Base-by-base conservation (phyloP, 768 basidiomycete genomes). In the Leccinum subgranulosum region DNA sequence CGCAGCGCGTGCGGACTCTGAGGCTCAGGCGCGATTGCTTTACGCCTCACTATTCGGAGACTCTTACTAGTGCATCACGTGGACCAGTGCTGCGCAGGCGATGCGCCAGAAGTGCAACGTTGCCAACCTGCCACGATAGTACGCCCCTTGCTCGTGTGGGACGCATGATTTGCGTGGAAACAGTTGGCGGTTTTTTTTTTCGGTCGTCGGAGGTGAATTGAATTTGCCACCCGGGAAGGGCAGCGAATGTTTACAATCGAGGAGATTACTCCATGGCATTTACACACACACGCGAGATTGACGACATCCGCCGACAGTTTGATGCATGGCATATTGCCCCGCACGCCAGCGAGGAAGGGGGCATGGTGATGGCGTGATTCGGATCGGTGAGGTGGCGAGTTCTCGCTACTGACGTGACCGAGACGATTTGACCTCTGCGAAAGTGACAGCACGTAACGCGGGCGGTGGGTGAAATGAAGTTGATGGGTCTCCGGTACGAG, bases 331-430 rank as follows among this genome's bases (percentile, higher is more conserved):
- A 3, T 23, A 3, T n/a, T 31, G 49, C 28, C 27, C 28, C 49
- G 49, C 49, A 33, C 49, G 49, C 49, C 31, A 33, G 29, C 48
- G 2, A 7, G 25, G 25, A 50, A 23, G n/a, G 49, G 17, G 19
- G 49, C 19, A 15, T 21, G 21, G 25, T 46, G 51, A 53, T 59
- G 61, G 62, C 57, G 60, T 62, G 62, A 59, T 54, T 25, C n/a
- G 58, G 28, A 7, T 50, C 1, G 21, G 21, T 49, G 48, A 49
- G 48, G 17, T 48, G 47, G 47, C 49, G 49, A n/a, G 55, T 36
- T 36, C 36, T 36, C 36, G 36, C 14, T 17, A 39, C 36, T 28
- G 48, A 28, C 48, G 29, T 29, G 29, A 29, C 29, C 29, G 29
- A 29, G 29, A 29, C 29, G 29, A 29, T 10, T 29, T 29, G 29